Evolutionary conservation across 2,329 filamentous ascomycete species (phyloP).

Genomic region (Chaetomium sp.): DNA sequence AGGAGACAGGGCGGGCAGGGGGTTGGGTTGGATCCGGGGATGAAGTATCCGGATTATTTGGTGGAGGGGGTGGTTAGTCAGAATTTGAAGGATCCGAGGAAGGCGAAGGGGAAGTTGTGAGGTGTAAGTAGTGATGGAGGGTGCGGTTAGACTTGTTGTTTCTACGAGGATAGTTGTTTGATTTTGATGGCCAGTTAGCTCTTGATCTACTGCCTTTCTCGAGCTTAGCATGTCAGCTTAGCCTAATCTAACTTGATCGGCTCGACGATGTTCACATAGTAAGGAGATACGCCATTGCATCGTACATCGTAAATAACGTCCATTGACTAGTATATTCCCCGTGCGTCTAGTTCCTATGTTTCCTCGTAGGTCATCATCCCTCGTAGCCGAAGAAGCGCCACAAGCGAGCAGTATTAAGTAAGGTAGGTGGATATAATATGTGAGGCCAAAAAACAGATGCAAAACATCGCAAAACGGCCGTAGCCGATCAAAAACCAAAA

Average conservation of each 20-base stretch:
- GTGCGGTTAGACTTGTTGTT: neutral
- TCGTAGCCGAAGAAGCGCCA: too few relatives aligned
- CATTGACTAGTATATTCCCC: too few relatives aligned
- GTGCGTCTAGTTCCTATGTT: too few relatives aligned
- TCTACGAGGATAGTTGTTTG: neutral
- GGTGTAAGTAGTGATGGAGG: neutral
- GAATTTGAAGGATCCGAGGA: constrained; percentile 33
- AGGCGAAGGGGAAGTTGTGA: constrained; percentile 23
- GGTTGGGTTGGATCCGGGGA: constrained; percentile 41
- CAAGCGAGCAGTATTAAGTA: neutral
- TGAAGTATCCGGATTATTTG: constrained; percentile 49
- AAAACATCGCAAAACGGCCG: neutral
- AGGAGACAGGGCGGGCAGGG: constrained; percentile 41
- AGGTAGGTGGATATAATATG: neutral
- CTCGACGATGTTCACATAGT: too few relatives aligned
- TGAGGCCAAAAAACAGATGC: neutral
- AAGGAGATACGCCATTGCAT: too few relatives aligned
- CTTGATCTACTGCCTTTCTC: too few relatives aligned
- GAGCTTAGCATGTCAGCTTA: neutral
- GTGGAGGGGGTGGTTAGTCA: constrained; percentile 35
- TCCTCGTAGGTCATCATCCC: too few relatives aligned
- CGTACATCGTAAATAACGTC: too few relatives aligned
- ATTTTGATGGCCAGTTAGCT: too few relatives aligned
- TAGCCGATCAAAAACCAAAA: neutral
- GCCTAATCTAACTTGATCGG: too few relatives aligned